Base-by-base conservation (phyloP, 2,329 filamentous ascomycete species). In the Alternaria incomplexa region DNA sequence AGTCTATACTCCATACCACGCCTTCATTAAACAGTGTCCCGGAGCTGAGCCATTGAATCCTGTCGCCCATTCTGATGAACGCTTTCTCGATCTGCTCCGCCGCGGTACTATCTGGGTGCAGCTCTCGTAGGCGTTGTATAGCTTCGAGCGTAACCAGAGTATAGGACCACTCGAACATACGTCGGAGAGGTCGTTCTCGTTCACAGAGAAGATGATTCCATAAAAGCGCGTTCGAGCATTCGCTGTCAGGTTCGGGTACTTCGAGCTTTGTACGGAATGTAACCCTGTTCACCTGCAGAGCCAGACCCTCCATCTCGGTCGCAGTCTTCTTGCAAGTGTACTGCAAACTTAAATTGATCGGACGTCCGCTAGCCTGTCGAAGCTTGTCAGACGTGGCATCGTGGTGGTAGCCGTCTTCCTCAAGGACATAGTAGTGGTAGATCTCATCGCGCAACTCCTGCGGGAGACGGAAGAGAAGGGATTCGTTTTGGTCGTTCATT, bases 361-460 rank as follows among this genome's bases (percentile, higher is more conserved):
- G 10, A 25, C 10, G 15, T 40, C 23, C 53, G 53, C 26, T 25
- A 25, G 23, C 12, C 22, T 22, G 23, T 23, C 12, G 17, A 23
- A 26, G 23, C 12, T 22, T 50, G 20, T 11, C 28, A 12, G 20
- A 45, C 20, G 43, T 45, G 43, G 43, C 17, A 23, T 45, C 20
- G 12, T 45, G 43, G 43, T 23, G 17, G n/a, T 45, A 45, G 2
- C 20, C 44, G 3, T 48, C 12, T 17, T 45, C 43, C 17, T 48
- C 44, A 26, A 7, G 11, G 4, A 48, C 17, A 17, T 48, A 48
- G 17, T 57, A 36, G 28, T 25, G 12, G 30, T 57, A 57, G 7
- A 57, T 6, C 26, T 57, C 54, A 48, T 57, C 44, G 12, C 54
- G 54, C 26, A 57, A 11, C 28, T 57, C 54, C 4, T 45, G 54